Conservation (phyloP, 2,329 filamentous ascomycete genomes). For the Hymenoscyphus albidus region DNA sequence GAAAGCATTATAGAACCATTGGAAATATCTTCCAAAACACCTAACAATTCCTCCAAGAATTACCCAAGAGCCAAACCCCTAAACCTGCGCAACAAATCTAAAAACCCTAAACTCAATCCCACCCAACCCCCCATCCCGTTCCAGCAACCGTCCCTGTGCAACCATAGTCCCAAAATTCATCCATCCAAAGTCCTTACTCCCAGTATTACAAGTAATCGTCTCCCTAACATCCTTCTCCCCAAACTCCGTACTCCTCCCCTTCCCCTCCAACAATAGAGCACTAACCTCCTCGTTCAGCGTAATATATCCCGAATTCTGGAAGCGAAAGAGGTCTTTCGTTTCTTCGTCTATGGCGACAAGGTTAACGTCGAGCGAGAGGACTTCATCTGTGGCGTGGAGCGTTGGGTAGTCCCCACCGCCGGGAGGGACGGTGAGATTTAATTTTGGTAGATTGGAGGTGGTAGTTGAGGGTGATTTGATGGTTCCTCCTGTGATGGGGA, state of each 20-base stretch:
- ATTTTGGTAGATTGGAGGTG: neutral
- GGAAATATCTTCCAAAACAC: too few species aligned
- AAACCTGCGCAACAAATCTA: neutral
- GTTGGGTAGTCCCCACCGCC: neutral
- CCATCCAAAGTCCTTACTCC: neutral
- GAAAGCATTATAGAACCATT: too few species aligned
- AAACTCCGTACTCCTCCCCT: neutral
- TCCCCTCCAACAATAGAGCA: neutral
- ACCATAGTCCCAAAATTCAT: neutral
- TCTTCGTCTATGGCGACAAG: neutral
- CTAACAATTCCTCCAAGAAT: neutral
- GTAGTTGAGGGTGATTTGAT: neutral
- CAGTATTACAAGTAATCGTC: neutral
- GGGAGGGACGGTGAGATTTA: neutral
- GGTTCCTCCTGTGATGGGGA: neutral
- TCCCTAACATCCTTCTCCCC: neutral
- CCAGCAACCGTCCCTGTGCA: neutral
- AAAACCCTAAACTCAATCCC: neutral
- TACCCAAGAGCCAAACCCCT: neutral
- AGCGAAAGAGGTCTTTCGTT: neutral
- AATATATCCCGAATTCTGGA: neutral
- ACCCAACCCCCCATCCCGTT: neutral
- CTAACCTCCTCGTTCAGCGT: neutral
- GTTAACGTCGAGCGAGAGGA: neutral
- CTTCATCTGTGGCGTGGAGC: neutral